Percentiles rank a stretch among this genome's conserved stretches.
Evolutionary conservation across 345 rosid species (phyloP).

Genomic region (Boechera stricta): DNA sequence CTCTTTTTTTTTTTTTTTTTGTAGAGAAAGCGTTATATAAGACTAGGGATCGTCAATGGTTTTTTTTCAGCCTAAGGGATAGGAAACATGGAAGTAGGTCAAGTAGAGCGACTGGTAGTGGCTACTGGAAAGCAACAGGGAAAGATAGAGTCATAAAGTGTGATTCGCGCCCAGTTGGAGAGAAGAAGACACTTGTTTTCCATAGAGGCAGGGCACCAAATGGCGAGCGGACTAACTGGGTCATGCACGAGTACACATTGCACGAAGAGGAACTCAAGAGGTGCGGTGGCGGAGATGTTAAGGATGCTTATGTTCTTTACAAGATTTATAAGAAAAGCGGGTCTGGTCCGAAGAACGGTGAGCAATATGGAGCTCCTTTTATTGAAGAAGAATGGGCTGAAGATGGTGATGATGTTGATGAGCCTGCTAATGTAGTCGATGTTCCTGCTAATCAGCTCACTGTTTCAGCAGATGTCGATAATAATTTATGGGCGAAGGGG

Average conservation of each 20-base stretch:
- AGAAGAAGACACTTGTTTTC: constrained; percentile 87
- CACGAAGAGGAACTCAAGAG: constrained; percentile 78
- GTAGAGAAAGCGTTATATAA: constrained; percentile 69
- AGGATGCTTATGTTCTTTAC: constrained; percentile 79
- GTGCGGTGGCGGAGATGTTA: constrained; percentile 64
- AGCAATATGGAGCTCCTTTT: constrained; percentile 95
- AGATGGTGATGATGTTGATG: constrained; percentile 52
- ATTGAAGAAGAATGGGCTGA: constrained; percentile 82
- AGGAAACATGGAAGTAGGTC: constrained; percentile 86
- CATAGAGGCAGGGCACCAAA: constrained; percentile 82
- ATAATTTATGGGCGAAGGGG: constrained; percentile 31
- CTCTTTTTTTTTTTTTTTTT: constrained; percentile 55
- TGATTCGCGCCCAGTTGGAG: constrained; percentile 65
- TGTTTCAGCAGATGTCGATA: constrained; percentile 30
- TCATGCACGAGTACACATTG: constrained; percentile 89
- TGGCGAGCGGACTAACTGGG: constrained; percentile 93
- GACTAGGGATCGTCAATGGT: constrained; percentile 93
- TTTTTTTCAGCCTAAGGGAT: constrained; percentile 84
- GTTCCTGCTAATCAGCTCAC: constrained; percentile 42
- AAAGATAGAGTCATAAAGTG: constrained; percentile 67
- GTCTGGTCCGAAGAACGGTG: constrained; percentile 96
- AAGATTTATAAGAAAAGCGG: constrained; percentile 91
- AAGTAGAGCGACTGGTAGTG: constrained; percentile 71
- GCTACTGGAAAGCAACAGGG: constrained; percentile 96
- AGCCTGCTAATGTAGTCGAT: constrained; percentile 31